Conservation (phyloP, 306 rosid genomes). For the Luffa acutangula region DNA sequence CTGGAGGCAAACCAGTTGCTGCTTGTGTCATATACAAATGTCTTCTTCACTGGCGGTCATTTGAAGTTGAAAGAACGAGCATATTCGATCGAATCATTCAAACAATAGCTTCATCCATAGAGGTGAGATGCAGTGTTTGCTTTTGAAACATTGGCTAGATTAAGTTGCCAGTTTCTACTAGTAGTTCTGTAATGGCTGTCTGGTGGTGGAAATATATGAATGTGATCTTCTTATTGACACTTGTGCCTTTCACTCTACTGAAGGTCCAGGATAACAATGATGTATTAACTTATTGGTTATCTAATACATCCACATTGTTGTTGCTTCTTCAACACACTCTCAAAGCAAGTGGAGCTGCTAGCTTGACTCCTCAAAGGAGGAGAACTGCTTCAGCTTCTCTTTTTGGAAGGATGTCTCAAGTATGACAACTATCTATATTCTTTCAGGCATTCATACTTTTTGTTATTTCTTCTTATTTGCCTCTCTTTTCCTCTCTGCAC, state of each 20-base stretch:
- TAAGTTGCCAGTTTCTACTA: slow-evolving; percentile 1
- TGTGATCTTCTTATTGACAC: slow-evolving; percentile 13
- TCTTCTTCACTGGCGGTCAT: slow-evolving; percentile 99
- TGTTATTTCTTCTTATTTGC: slow-evolving; percentile 12
- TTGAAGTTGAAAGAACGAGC: slow-evolving; percentile 95
- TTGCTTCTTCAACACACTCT: slow-evolving; percentile 97
- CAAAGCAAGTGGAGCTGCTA: slow-evolving; percentile 98
- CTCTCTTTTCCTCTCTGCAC: slow-evolving; percentile 14
- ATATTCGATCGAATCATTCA: slow-evolving; percentile 95
- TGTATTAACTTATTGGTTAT: slow-evolving; percentile 85
- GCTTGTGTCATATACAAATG: slow-evolving; percentile 94
- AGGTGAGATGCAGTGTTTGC: slow-evolving; percentile 37
- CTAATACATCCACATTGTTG: slow-evolving; percentile 89
- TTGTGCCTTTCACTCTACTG: slow-evolving; percentile 21
- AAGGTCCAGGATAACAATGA: slow-evolving; percentile 90
- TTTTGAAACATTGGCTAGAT: background rate
- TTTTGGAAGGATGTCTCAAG: slow-evolving; percentile 99
- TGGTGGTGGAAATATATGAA: background rate
- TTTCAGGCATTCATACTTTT: slow-evolving; percentile 2
- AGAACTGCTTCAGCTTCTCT: slow-evolving; percentile 83
- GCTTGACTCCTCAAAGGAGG: slow-evolving; percentile 98
- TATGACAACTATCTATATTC: slow-evolving; percentile 19
- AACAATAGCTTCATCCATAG: slow-evolving; percentile 90
- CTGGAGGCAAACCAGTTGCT: slow-evolving; percentile 88
- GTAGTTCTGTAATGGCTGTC: slow-evolving; percentile 14